Evolutionary conservation across 805 yeast genomes (phyloP).

Genomic region (Zygosaccharomyces siamensis): DNA sequence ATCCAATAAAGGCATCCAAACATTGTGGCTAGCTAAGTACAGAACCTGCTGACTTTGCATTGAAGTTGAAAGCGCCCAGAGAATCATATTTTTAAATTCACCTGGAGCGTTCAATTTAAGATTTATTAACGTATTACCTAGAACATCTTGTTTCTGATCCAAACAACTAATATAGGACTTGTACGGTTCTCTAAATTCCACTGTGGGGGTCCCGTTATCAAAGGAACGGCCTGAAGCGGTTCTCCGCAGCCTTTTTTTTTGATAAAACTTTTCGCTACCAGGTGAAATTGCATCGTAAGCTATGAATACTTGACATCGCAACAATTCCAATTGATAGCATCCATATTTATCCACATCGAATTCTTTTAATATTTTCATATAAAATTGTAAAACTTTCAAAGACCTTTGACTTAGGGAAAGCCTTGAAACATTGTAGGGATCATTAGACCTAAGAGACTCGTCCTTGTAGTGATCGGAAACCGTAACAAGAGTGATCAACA

Average conservation of each 20-base stretch:
- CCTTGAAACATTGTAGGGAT: conserved; percentile 27
- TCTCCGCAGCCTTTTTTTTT: conserved; percentile 12
- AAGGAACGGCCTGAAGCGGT: conserved; percentile 11
- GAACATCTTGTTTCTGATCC: conserved; percentile 17
- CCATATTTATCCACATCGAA: conserved; percentile 16
- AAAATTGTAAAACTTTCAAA: conserved; percentile 26
- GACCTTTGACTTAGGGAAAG: conserved; percentile 35
- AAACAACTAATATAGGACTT: conserved; percentile 25
- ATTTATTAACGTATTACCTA: conserved; percentile 23
- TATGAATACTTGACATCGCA: conserved; percentile 32
- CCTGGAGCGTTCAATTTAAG: conserved; percentile 19
- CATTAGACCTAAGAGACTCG: conserved; percentile 23
- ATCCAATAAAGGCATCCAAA: conserved; percentile 27
- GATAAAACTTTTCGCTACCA: conserved; percentile 3
- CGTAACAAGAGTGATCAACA: conserved; percentile 38
- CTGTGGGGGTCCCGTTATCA: neutral
- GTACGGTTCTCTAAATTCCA: conserved; percentile 13
- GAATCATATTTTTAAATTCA: conserved; percentile 25
- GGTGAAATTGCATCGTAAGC: conserved; percentile 21
- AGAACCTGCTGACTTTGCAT: conserved; percentile 11
- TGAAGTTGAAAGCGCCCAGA: conserved; percentile 28
- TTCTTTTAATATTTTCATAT: conserved; percentile 18
- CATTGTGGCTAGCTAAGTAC: conserved; percentile 19
- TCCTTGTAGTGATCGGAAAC: conserved; percentile 30
- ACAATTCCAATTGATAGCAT: conserved; percentile 21